Conservation (phyloP, 2,329 filamentous ascomycete genomes). For the Dactylonectria macrodidyma region DNA sequence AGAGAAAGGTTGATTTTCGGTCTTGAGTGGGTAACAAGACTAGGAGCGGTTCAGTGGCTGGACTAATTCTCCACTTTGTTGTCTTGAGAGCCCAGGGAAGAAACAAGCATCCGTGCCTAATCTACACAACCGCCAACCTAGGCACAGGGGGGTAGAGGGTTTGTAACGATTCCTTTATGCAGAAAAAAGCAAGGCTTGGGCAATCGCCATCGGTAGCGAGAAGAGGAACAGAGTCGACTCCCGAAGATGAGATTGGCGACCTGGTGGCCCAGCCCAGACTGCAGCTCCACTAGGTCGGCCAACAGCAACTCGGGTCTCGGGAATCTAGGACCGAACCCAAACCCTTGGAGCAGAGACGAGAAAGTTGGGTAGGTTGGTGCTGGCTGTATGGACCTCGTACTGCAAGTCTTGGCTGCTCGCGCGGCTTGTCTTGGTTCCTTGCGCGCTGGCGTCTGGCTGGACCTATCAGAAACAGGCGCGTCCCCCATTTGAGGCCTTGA, state of each 20-base stretch:
- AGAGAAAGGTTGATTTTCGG: constrained; percentile 16
- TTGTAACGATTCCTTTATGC: constrained; percentile 24
- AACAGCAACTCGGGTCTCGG: background rate
- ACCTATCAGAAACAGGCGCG: constrained; percentile 20
- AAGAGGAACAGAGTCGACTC: background rate
- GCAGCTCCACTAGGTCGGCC: constrained; percentile 1
- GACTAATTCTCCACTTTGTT: constrained; percentile 9
- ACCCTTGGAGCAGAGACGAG: background rate
- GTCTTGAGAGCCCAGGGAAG: constrained; percentile 13
- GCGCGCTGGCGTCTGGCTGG: constrained; percentile 20
- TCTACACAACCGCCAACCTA: background rate
- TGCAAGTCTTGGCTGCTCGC: background rate
- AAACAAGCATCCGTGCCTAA: background rate
- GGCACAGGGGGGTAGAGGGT: constrained; percentile 17
- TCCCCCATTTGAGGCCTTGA: constrained; percentile 19
- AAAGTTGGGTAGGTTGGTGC: background rate
- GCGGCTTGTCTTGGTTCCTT: constrained; percentile 11
- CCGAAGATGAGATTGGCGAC: background rate
- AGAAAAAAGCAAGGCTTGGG: constrained; percentile 19
- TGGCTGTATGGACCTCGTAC: background rate
- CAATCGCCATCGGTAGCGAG: background rate
- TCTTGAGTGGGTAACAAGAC: constrained; percentile 1
- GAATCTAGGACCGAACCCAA: background rate
- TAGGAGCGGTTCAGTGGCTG: constrained; percentile 19
- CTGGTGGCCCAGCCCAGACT: background rate